phyloP scores from a whole-genome alignment of 2,329 filamentous ascomycete genomes.

The Cadophora sp. region DNA sequence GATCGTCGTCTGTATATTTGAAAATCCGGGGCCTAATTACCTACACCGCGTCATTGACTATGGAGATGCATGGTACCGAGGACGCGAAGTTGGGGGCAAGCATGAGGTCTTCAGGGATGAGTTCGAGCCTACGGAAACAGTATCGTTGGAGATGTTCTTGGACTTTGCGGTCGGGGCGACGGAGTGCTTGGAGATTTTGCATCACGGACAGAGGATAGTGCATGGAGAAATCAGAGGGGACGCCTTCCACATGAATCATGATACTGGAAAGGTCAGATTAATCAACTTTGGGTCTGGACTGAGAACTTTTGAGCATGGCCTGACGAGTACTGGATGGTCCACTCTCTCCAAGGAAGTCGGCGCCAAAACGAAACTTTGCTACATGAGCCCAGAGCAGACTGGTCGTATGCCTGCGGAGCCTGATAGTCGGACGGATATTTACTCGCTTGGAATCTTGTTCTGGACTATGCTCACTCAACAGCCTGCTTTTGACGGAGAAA shows the following conservation, averaged over 20 bases:
- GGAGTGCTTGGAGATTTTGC: slow-evolving; percentile 87
- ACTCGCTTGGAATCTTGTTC: slow-evolving; percentile 87
- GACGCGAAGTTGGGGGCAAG: slow-evolving; percentile 58
- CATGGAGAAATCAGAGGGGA: slow-evolving; percentile 92
- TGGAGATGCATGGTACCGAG: slow-evolving; percentile 75
- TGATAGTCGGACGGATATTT: slow-evolving; percentile 91
- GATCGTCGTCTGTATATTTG: slow-evolving; percentile 83
- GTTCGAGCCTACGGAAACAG: slow-evolving; percentile 59
- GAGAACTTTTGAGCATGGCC: slow-evolving; percentile 87
- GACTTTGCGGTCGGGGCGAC: slow-evolving; percentile 91
- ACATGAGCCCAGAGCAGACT: slow-evolving; percentile 94
- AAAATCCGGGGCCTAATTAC: slow-evolving; percentile 77
- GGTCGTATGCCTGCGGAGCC: slow-evolving; percentile 92
- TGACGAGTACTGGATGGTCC: slow-evolving; percentile 87
- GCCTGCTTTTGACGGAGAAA: slow-evolving; percentile 79
- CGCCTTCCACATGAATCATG: slow-evolving; percentile 83
- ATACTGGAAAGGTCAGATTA: slow-evolving; percentile 76
- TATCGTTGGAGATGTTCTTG: slow-evolving; percentile 79
- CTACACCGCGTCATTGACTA: slow-evolving; percentile 75
- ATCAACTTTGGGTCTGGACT: slow-evolving; percentile 87
- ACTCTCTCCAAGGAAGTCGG: slow-evolving; percentile 82
- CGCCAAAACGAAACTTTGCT: slow-evolving; percentile 87
- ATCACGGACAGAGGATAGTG: slow-evolving; percentile 84
- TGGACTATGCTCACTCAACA: slow-evolving; percentile 84
- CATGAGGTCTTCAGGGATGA: slow-evolving; percentile 41